These are phyloP conservation scores for Quillaja saponaria DNA, from an alignment of 306 rosid genomes.

Conservation along the genomic window DNA sequence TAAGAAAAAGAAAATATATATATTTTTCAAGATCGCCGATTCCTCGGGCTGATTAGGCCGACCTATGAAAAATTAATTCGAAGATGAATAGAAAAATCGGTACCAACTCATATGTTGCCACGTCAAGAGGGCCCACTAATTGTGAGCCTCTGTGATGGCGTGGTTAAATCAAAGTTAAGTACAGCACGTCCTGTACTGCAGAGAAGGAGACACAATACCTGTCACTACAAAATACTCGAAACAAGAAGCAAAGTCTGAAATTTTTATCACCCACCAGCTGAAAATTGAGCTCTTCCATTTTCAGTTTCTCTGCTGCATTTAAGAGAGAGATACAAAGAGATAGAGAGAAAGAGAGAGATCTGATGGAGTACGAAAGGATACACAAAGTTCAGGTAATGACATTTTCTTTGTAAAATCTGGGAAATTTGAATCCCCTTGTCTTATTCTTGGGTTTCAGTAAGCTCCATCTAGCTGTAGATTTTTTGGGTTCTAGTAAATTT, in stretches of 20 bases:
- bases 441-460: not conserved
- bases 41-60: too few species aligned
- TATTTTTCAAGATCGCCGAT: too few species aligned
- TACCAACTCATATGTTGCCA: too few species aligned
- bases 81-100: too few species aligned
- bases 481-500: not conserved
- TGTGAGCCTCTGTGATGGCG: too few species aligned
- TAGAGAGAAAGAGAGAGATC: constrained; percentile 37
- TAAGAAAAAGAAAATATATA: too few species aligned
- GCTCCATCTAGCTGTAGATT: not conserved
- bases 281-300: not conserved
- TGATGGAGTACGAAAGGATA: constrained; percentile 92
- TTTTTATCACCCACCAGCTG: not conserved
- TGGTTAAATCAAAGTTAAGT: too few species aligned
- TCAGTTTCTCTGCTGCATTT: not conserved
- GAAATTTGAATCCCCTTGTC: constrained; percentile 6
- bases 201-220: too few species aligned
- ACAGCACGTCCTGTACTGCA: too few species aligned
- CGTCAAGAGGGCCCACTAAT: too few species aligned
- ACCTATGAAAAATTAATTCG: too few species aligned
- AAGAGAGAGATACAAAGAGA: constrained; percentile 1
- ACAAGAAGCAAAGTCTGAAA: not conserved
- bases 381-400: constrained; percentile 78
- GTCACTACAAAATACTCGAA: too few species aligned
- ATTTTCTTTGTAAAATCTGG: constrained; percentile 11